Conservation (phyloP, 2,329 filamentous ascomycete species). For the Colletotrichum sp. region DNA sequence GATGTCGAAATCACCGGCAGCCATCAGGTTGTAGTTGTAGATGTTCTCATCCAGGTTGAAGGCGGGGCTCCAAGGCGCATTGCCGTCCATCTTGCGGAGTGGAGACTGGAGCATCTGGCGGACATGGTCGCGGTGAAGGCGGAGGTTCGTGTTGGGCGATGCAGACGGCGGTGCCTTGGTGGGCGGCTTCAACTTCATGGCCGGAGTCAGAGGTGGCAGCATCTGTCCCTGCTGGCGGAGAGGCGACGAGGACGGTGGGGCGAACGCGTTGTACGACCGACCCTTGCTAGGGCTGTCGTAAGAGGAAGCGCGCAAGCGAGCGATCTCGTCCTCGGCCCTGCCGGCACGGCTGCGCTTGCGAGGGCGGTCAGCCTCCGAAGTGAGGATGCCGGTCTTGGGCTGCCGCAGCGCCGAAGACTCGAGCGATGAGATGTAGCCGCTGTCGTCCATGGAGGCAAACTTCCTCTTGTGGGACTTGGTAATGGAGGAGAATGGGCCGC, state of each 20-base stretch:
- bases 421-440: conserved; percentile 95
- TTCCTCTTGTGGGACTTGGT: conserved; percentile 76
- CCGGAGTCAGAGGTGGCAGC: conserved; percentile 81
- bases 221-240: conserved; percentile 67
- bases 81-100: conserved; percentile 55
- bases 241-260: conserved; percentile 71
- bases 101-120: conserved; percentile 83
- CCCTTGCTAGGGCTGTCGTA: conserved; percentile 87
- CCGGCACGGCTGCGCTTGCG: conserved; percentile 63
- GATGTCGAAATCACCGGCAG: conserved; percentile 66
- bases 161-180: conserved; percentile 71
- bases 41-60: conserved; percentile 66
- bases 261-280: conserved; percentile 57
- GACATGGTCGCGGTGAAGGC: conserved; percentile 85
- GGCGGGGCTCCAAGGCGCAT: conserved; percentile 68
- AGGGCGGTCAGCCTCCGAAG: conserved; percentile 81
- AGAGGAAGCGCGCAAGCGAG: conserved; percentile 87
- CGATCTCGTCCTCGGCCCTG: conserved; percentile 94
- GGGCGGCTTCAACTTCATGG: conserved; percentile 77
- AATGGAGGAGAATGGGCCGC: conserved; percentile 65
- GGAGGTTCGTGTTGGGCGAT: conserved; percentile 91
- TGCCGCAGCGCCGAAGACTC: conserved; percentile 88
- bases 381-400: conserved; percentile 67
- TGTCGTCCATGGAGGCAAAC: conserved; percentile 83
- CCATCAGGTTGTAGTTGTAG: conserved; percentile 50